Evolutionary conservation across 2,329 filamentous ascomycete species (phyloP).

Genomic region (Mycosphaerella sp.): DNA sequence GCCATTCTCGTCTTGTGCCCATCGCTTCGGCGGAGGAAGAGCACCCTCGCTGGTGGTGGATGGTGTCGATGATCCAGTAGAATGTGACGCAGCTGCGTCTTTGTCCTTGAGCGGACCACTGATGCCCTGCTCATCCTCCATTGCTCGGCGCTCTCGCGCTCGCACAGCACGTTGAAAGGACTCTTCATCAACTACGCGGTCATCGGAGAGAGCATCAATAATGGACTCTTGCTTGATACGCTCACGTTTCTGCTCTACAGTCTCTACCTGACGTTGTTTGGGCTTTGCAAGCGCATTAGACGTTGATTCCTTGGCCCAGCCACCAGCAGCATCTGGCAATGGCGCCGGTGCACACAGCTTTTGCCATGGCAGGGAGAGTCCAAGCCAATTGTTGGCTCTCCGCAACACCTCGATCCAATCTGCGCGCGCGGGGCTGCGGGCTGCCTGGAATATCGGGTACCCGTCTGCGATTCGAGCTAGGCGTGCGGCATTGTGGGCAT

Average conservation of each 20-base stretch:
- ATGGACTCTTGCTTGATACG: constrained; percentile 59
- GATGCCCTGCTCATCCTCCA: constrained; percentile 50
- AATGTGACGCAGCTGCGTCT: constrained; percentile 7
- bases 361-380: constrained; percentile 62
- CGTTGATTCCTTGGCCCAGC: constrained; percentile 30
- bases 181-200: constrained; percentile 61
- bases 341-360: constrained; percentile 54
- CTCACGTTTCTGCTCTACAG: constrained; percentile 52
- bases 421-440: constrained; percentile 62
- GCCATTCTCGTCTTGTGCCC: constrained; percentile 59
- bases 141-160: constrained; percentile 52
- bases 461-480: constrained; percentile 68
- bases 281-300: constrained; percentile 21
- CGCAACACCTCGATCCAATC: constrained; percentile 76
- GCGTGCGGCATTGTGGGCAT: constrained; percentile 75
- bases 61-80: constrained; percentile 8
- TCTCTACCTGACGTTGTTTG: constrained; percentile 34
- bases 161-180: constrained; percentile 58
- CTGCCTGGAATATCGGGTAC: constrained; percentile 72
- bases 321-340: constrained; percentile 35
- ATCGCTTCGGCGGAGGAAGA: constrained; percentile 46
- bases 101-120: constrained; percentile 33
- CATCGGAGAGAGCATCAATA: constrained; percentile 61
- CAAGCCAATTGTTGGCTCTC: constrained; percentile 63
- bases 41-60: constrained; percentile 7